phyloP scores from a whole-genome alignment of 768 basidiomycete genomes.

The Hemileccinum impolitum region DNA sequence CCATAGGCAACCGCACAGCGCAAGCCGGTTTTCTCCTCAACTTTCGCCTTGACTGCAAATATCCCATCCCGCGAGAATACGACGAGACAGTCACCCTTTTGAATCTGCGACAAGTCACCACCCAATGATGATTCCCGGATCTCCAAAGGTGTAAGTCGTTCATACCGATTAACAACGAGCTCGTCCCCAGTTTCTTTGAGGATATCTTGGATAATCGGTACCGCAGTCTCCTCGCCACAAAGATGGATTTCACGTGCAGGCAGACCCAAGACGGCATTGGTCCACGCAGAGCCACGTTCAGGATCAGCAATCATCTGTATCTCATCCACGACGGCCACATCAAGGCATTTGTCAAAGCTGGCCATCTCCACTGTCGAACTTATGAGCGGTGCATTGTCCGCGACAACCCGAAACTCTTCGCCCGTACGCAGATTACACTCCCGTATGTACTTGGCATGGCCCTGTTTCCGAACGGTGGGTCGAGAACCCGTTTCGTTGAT shows the following conservation, averaged over 20 bases:
- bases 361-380: conserved; percentile 97
- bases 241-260: conserved; percentile 84
- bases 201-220: conserved; percentile 71
- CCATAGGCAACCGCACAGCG: conserved; percentile 93
- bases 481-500: conserved; percentile 18
- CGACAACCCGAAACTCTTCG: conserved; percentile 79
- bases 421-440: conserved; percentile 88
- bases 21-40: conserved; percentile 71
- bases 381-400: conserved; percentile 49
- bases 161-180: conserved; percentile 73
- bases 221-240: conserved; percentile 91
- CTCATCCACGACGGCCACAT: conserved; percentile 94
- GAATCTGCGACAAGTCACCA: conserved; percentile 56
- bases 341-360: conserved; percentile 37
- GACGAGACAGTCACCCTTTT: conserved; percentile 88
- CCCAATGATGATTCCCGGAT: conserved; percentile 63
- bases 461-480: conserved; percentile 32
- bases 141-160: conserved; percentile 82
- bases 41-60: conserved; percentile 66
- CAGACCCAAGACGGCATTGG: conserved; percentile 70
- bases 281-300: conserved; percentile 81
- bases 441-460: conserved; percentile 51
- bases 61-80: conserved; percentile 77
- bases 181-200: conserved; percentile 81
- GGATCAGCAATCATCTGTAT: conserved; percentile 92